Conservation (phyloP, 768 basidiomycete genomes). For the Lyophyllum shimeji region DNA sequence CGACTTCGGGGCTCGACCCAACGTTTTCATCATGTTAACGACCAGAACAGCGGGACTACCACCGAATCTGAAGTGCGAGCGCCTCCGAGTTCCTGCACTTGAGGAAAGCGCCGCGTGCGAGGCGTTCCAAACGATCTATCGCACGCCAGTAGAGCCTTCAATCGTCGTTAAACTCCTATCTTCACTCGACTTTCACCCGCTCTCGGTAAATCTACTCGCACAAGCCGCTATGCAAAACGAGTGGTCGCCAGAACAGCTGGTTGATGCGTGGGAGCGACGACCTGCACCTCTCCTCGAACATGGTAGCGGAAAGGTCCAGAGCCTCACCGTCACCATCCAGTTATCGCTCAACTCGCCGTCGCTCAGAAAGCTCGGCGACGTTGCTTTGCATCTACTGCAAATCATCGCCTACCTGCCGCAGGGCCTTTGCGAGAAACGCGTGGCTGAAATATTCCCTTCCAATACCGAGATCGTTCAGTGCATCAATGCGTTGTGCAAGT, state of each 20-base stretch:
- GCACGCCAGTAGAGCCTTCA: not conserved
- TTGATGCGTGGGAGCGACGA: conserved; percentile 12
- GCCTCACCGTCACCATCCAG: conserved; percentile 9
- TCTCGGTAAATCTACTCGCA: conserved; percentile 16
- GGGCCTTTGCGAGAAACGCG: conserved; percentile 2
- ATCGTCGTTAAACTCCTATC: conserved; percentile 7
- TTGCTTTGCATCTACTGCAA: not conserved
- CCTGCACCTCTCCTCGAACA: conserved; percentile 3
- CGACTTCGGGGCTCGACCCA: conserved; percentile 4
- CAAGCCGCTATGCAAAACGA: conserved; percentile 15
- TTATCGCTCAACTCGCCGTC: conserved; percentile 14
- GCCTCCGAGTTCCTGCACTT: conserved; percentile 5
- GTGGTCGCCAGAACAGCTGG: conserved; percentile 9
- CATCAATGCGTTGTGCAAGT: conserved; percentile 6
- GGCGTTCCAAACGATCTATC: conserved; percentile 7
- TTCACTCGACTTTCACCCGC: conserved; percentile 15
- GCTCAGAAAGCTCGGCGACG: conserved; percentile 1
- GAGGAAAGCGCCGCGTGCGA: conserved; percentile 7
- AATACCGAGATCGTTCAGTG: not conserved
- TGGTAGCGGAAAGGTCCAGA: conserved; percentile 11
- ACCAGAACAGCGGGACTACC: conserved; percentile 6
- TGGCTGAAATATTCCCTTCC: conserved; percentile 3
- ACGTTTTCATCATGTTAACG: conserved; percentile 14
- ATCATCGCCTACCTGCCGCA: conserved; percentile 13
- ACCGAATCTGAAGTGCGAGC: conserved; percentile 7